phyloP scores from a whole-genome alignment of 192 early-diverging fungal genomes.

The Kickxella alabastrina region DNA sequence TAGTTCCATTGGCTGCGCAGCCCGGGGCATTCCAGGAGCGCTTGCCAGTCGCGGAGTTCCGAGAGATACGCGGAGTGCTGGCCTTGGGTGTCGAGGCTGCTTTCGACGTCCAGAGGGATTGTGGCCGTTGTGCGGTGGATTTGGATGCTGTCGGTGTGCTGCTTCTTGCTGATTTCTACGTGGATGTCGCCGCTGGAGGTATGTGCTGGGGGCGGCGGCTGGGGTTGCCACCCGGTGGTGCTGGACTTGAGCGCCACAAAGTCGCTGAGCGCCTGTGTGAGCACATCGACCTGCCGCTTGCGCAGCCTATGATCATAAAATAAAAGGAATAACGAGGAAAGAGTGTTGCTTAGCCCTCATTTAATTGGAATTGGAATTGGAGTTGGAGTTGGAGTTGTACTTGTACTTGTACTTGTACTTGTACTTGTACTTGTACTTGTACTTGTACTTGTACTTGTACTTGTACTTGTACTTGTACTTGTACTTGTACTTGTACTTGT shows the following conservation, averaged over 20 bases:
- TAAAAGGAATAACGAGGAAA: neutral
- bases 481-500: no score
- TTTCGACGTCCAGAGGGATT: conserved; percentile 36
- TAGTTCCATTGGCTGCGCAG: conserved; percentile 50
- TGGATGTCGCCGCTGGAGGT: conserved; percentile 33
- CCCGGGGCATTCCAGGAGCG: conserved; percentile 44
- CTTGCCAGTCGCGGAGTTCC: conserved; percentile 53
- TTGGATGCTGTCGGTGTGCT: conserved; percentile 6
- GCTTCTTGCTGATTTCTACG: conserved; percentile 27
- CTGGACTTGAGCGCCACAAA: conserved; percentile 47
- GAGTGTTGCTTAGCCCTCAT: neutral
- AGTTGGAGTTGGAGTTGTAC: no score
- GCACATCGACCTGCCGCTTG: conserved; percentile 39
- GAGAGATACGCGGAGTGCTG: conserved; percentile 35
- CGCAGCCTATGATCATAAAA: conserved; percentile 26
- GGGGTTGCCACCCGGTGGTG: conserved; percentile 36
- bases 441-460: no score
- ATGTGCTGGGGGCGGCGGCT: conserved; percentile 2
- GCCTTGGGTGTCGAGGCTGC: conserved; percentile 41
- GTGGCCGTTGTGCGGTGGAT: conserved; percentile 45
- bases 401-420: no score
- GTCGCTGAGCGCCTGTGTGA: conserved; percentile 37
- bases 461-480: no score
- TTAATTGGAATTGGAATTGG: no score
- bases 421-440: no score